A percentile compares a stretch with the other conserved stretches of the same genome.
phyloP scores from a whole-genome alignment of 225 moss, liverwort and hornwort genomes.

The Physcomitrium patens region DNA sequence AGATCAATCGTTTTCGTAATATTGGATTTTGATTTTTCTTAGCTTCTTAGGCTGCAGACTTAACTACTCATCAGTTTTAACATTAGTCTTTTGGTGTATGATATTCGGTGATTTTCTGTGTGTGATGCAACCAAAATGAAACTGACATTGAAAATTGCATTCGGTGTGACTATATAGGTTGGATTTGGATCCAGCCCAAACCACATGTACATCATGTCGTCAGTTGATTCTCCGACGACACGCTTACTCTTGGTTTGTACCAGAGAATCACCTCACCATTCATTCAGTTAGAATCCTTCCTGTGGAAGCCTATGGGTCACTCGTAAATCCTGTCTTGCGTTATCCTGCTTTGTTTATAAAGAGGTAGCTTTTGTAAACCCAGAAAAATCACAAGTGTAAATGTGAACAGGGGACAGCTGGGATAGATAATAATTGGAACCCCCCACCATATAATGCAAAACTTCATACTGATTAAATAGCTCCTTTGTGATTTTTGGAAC shows the following conservation, averaged over 20 bases:
- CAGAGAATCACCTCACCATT: neutral
- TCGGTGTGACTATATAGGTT: constrained; percentile 38
- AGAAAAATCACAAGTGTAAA: neutral
- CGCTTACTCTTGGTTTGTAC: constrained; percentile 73
- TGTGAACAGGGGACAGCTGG: neutral
- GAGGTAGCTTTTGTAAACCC: neutral
- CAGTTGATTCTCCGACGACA: constrained; percentile 66
- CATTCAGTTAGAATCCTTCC: neutral
- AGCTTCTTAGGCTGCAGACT: no score
- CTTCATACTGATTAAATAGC: neutral
- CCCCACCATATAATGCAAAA: neutral
- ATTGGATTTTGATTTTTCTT: no score
- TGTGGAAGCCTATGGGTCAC: neutral
- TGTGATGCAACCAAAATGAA: neutral
- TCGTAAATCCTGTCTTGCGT: neutral
- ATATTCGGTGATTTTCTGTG: neutral
- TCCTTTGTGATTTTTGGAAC: neutral
- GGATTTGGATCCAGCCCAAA: constrained; percentile 69
- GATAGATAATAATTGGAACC: neutral
- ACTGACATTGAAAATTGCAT: neutral
- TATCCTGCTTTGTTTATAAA: neutral
- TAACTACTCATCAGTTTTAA: no score
- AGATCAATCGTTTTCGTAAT: no score
- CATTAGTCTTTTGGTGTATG: no score
- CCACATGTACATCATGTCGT: constrained; percentile 69